Evolutionary conservation across 306 rosid genomes (phyloP).

Genomic region (Boehmeria nivea): DNA sequence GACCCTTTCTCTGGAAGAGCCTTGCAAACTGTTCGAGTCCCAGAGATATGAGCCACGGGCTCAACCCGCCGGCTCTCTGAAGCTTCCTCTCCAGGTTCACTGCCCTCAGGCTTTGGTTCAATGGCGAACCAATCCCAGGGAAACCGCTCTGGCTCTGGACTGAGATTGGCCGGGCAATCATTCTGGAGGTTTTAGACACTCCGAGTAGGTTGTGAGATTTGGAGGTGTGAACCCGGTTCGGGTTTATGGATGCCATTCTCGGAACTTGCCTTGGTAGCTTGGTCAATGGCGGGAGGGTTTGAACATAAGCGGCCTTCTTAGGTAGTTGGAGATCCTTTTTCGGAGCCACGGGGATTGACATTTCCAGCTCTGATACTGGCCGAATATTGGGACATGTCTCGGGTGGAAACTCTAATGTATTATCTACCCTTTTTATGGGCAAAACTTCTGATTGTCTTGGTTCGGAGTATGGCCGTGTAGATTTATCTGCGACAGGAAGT

Average conservation of each 20-base stretch:
- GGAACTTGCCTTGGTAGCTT: conserved; percentile 27
- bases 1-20: conserved; percentile 58
- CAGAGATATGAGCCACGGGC: conserved; percentile 66
- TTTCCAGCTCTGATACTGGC: too few relatives aligned
- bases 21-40: conserved; percentile 75
- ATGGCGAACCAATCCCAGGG: conserved; percentile 21
- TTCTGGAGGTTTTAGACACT: conserved; percentile 37
- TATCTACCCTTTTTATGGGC: too few relatives aligned
- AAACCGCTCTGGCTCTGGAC: conserved; percentile 30
- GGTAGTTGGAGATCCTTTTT: too few relatives aligned
- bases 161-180: conserved; percentile 35
- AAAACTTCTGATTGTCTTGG: conserved; percentile 31
- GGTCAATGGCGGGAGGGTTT: conserved; percentile 22
- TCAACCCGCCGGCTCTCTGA: conserved; percentile 82
- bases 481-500: conserved; percentile 27
- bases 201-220: conserved; percentile 35
- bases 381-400: too few relatives aligned
- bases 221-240: conserved; percentile 24
- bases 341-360: too few relatives aligned
- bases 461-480: conserved; percentile 31
- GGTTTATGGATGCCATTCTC: conserved; percentile 31
- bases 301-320: conserved; percentile 27
- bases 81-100: conserved; percentile 74
- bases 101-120: conserved; percentile 59
- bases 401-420: too few relatives aligned